phyloP scores from a whole-genome alignment of 139 green algal genomes.

The Dunaliella sp. region DNA sequence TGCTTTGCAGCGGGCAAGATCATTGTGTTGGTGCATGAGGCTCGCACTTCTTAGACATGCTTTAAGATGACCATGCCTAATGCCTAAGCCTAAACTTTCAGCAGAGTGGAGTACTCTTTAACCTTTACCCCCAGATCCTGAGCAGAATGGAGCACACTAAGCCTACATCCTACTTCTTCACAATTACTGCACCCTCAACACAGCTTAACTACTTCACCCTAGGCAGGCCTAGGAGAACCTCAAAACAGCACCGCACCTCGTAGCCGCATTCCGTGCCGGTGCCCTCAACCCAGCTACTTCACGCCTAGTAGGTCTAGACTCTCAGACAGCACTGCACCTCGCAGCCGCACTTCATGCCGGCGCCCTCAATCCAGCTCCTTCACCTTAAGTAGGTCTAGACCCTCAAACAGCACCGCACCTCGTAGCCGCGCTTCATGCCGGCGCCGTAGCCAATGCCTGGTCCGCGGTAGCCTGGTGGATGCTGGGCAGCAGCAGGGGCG shows the following conservation, averaged over 20 bases:
- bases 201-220: no score
- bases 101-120: no score
- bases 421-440: neutral
- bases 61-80: no score
- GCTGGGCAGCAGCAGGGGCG: neutral
- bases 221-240: neutral
- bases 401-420: neutral
- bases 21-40: no score
- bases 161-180: no score
- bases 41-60: no score
- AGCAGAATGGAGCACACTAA: no score
- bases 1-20: no score
- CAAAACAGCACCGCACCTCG: neutral
- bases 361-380: neutral
- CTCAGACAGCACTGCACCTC: neutral
- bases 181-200: no score
- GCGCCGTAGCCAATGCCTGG: constrained; percentile 6
- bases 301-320: neutral
- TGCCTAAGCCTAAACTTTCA: no score
- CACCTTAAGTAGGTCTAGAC: neutral
- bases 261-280: neutral
- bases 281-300: neutral
- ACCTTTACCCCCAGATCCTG: no score
- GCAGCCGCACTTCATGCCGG: neutral
- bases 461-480: neutral